Evolutionary conservation across 1,284 basidiomycete species (phyloP).

Genomic region (Rhodotorula sp.): DNA sequence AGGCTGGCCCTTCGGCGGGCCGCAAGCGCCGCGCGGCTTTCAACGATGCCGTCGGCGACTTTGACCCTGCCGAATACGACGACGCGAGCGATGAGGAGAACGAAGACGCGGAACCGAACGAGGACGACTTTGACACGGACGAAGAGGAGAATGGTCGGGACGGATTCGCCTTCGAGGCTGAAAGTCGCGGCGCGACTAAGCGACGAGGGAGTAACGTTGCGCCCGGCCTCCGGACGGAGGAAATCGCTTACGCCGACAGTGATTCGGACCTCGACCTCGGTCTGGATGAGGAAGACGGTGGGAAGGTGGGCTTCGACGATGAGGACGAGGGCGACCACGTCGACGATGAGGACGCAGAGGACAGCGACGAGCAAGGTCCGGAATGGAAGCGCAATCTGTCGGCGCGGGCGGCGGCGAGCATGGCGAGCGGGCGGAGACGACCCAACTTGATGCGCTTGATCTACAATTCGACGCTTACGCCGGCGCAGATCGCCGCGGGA

Average conservation of each 20-base stretch:
- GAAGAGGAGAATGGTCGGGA: constrained; percentile 15
- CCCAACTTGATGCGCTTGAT: constrained; percentile 85
- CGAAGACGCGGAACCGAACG: constrained; percentile 54
- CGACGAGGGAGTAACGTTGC: constrained; percentile 14
- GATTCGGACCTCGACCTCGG: constrained; percentile 42
- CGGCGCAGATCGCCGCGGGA: constrained; percentile 67
- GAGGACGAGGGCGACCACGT: constrained; percentile 42
- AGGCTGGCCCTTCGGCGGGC: constrained; percentile 37
- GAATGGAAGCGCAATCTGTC: constrained; percentile 77
- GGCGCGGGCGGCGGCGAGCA: constrained; percentile 60
- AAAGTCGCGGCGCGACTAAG: neutral
- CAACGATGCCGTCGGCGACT: constrained; percentile 56
- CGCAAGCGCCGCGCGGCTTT: constrained; percentile 46
- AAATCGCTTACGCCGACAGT: constrained; percentile 38
- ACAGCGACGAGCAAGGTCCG: constrained; percentile 55
- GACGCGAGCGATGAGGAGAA: constrained; percentile 47
- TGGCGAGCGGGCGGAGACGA: constrained; percentile 55
- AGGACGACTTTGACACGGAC: constrained; percentile 45
- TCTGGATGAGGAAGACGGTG: constrained; percentile 42
- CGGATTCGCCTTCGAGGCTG: constrained; percentile 21
- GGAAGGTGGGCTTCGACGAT: constrained; percentile 41
- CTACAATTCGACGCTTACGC: constrained; percentile 68
- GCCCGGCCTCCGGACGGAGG: constrained; percentile 18
- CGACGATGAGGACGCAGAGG: constrained; percentile 41
- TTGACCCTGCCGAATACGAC: constrained; percentile 50